A percentile compares a stretch with the other conserved stretches of the same genome.
Evolutionary conservation across 2,329 filamentous ascomycete genomes (phyloP).

Genomic region (Trichoderma gracile): DNA sequence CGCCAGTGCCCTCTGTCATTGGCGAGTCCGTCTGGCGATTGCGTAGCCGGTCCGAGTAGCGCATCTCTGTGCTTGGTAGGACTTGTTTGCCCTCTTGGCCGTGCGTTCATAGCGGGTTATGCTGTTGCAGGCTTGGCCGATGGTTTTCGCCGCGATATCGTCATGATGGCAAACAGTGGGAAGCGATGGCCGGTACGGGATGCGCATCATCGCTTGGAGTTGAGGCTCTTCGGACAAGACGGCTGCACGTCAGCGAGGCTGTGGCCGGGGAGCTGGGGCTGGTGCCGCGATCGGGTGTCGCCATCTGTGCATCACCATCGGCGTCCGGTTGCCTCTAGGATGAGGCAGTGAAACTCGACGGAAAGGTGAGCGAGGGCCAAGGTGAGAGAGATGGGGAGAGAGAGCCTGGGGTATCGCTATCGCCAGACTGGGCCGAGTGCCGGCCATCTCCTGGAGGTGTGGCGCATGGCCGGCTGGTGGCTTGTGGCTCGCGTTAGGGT

Average conservation of each 20-base stretch:
- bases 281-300: slow-evolving; percentile 13
- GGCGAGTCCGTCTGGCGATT: background rate
- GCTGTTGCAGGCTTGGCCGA: background rate
- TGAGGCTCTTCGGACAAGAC: slow-evolving; percentile 16
- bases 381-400: too few species aligned
- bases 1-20: background rate
- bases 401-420: background rate
- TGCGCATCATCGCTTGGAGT: background rate
- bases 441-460: slow-evolving; percentile 18
- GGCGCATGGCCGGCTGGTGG: slow-evolving; percentile 15
- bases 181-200: background rate
- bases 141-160: slow-evolving; percentile 7
- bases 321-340: slow-evolving; percentile 14
- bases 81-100: background rate
- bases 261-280: background rate
- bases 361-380: background rate
- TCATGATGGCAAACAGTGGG: slow-evolving; percentile 15
- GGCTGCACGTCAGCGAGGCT: slow-evolving; percentile 23
- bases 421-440: background rate
- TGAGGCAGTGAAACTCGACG: background rate
- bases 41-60: slow-evolving; percentile 6
- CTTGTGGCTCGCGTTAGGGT: slow-evolving; percentile 9
- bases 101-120: background rate
- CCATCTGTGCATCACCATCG: slow-evolving; percentile 4
- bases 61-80: slow-evolving; percentile 3